Conservation (phyloP, 805 yeast species). For the Metschnikowia reukaufii region DNA sequence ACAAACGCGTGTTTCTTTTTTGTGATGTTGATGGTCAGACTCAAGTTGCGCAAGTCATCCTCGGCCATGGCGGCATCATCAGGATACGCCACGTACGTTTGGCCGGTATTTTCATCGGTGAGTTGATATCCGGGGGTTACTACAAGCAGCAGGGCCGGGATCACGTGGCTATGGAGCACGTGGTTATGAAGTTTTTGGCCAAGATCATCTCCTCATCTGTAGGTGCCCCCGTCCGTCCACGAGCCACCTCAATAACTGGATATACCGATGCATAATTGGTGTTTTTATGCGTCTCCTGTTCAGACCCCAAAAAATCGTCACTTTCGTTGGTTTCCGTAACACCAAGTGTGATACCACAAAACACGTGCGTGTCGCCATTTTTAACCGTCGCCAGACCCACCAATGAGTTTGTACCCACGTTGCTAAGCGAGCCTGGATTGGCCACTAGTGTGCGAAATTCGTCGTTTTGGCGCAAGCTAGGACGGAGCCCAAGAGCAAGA, state of each 20-base stretch:
- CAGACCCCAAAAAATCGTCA: conserved; percentile 26
- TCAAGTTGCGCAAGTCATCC: conserved; percentile 24
- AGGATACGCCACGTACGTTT: conserved; percentile 46
- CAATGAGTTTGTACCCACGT: conserved; percentile 32
- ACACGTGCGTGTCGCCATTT: conserved; percentile 69
- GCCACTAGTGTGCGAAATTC: conserved; percentile 63
- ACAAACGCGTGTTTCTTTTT: conserved; percentile 41
- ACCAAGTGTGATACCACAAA: conserved; percentile 71
- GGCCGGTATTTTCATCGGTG: conserved; percentile 18
- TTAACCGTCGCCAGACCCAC: conserved; percentile 71
- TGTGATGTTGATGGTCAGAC: conserved; percentile 20
- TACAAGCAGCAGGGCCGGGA: conserved; percentile 30
- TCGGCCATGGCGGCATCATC: conserved; percentile 46
- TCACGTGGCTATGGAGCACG: conserved; percentile 54
- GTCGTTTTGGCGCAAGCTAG: conserved; percentile 64
- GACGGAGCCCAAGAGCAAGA: conserved; percentile 71
- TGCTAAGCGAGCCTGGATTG: conserved; percentile 39
- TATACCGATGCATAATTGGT: conserved; percentile 44
- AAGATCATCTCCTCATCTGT: conserved; percentile 81
- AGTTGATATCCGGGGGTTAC: conserved; percentile 21
- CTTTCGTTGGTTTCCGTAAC: conserved; percentile 52
- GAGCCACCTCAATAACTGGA: conserved; percentile 73
- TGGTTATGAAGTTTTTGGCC: conserved; percentile 60
- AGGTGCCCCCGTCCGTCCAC: conserved; percentile 80
- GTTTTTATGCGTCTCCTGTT: conserved; percentile 14